Evolutionary conservation across 2,329 filamentous ascomycete genomes (phyloP).

Genomic region (Xylariaceae sp.): DNA sequence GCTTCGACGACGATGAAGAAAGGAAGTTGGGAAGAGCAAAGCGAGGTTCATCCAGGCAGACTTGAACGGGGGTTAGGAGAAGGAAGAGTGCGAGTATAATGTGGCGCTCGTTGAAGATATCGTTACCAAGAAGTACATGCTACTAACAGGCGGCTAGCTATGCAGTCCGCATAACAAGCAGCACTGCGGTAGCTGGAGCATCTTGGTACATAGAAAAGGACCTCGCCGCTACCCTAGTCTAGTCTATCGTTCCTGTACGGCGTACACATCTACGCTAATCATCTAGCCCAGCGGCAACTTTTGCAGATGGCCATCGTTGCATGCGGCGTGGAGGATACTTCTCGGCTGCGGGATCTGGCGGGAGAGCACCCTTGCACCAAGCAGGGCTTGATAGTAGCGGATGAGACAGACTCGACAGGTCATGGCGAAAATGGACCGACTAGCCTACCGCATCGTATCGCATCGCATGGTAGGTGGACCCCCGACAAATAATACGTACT

Average conservation of each 20-base stretch:
- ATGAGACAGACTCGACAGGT: slow-evolving; percentile 6
- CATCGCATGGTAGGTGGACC: slow-evolving; percentile 20
- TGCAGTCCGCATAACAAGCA: not conserved
- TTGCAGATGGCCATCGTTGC: slow-evolving; percentile 28
- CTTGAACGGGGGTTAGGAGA: slow-evolving; percentile 8
- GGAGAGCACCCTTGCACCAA: too few species aligned
- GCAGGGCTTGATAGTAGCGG: slow-evolving; percentile 17
- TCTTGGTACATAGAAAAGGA: too few species aligned
- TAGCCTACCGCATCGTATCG: slow-evolving; percentile 17
- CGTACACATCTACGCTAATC: slow-evolving; percentile 7
- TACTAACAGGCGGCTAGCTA: slow-evolving; percentile 13
- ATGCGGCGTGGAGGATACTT: slow-evolving; percentile 29
- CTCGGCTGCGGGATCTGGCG: slow-evolving; percentile 19
- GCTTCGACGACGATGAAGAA: not conserved
- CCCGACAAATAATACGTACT: not conserved
- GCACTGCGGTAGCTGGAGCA: slow-evolving; percentile 1
- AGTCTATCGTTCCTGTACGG: slow-evolving; percentile 5
- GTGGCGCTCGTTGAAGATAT: slow-evolving; percentile 20
- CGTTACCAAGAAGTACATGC: slow-evolving; percentile 18
- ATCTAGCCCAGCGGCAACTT: slow-evolving; percentile 14
- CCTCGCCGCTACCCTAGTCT: slow-evolving; percentile 16
- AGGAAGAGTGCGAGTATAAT: slow-evolving; percentile 15
- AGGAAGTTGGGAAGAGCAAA: slow-evolving; percentile 6
- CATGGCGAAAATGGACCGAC: not conserved
- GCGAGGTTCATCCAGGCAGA: slow-evolving; percentile 12